Base-by-base conservation (phyloP, 106 monocot species). In the Vanilla planifolia region DNA sequence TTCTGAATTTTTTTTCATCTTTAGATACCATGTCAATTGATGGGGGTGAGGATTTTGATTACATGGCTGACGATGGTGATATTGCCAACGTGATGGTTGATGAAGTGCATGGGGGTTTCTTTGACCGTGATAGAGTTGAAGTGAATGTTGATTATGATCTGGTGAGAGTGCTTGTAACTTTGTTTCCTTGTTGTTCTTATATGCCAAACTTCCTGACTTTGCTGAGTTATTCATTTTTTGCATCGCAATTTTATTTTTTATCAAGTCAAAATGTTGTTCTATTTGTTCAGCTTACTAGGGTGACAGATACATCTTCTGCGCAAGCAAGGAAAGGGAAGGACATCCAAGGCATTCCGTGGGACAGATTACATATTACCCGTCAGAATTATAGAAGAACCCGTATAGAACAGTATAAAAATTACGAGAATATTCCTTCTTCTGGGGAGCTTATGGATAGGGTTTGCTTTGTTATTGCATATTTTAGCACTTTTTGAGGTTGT, bases 351-450 rank as follows among this genome's bases (percentile, higher is more conserved):
- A 66, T 66, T 10, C 65, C 52, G 6, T 66, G 65, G 65, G 48
- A 66, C 26, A 66, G 19, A 57, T 57, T 82, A 21, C 69, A 70
- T 63, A 57, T 77, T 47, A 77, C 77, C 10, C 69, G 82, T 45
- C 55, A 73, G 9, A 67, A 51, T 48, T 82, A 82, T 70, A 73
- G 82, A 62, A 43, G 58, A 39, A 82, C 77, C 44, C 69, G 82
- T 26, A 24, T 82, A 45, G 74, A 70, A 57, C 70, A 77, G 17
- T 82, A 82, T 47, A 82, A 77, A 46, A 82, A 82, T 67, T 82
- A 77, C 63, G 82, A 82, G 63, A 82, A 77, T 63, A 59, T 82
- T 51, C 69, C 65, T 17, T 62, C 56, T 14, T 82, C 82, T 33
- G 82, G 82, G 9, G 63, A 74, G 7, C 53, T 27, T 0, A 45